phyloP scores from a whole-genome alignment of 129 eudicot genomes.

The Oenanthe sinensis region DNA sequence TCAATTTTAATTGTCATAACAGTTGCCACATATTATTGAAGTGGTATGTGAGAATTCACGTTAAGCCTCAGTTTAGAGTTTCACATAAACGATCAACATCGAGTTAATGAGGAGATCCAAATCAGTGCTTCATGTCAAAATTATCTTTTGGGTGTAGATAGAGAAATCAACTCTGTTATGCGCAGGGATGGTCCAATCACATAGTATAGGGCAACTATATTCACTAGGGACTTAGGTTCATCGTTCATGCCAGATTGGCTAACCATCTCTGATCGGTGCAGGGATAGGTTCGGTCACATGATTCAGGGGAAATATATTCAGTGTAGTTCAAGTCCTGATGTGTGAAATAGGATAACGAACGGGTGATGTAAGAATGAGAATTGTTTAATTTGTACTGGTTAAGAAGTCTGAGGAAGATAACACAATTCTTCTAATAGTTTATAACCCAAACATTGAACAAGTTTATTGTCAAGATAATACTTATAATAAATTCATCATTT shows the following conservation, averaged over 20 bases:
- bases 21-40: neutral
- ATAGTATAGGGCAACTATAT: neutral
- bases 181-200: neutral
- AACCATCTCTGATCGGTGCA: neutral
- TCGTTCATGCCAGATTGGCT: neutral
- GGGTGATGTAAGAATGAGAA: neutral
- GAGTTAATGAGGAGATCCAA: neutral
- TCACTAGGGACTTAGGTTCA: neutral
- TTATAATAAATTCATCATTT: too few species aligned
- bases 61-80: neutral
- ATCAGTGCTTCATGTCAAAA: neutral
- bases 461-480: too few species aligned
- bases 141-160: neutral
- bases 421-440: neutral
- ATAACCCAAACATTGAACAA: neutral
- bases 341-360: neutral
- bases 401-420: neutral
- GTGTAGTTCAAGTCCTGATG: neutral
- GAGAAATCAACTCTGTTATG: neutral
- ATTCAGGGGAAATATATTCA: neutral
- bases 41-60: neutral
- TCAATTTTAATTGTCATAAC: neutral
- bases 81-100: neutral
- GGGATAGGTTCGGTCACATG: neutral
- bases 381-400: neutral